Conservation (phyloP, 768 basidiomycete genomes). For the Boletus pseudo-olivaceus region DNA sequence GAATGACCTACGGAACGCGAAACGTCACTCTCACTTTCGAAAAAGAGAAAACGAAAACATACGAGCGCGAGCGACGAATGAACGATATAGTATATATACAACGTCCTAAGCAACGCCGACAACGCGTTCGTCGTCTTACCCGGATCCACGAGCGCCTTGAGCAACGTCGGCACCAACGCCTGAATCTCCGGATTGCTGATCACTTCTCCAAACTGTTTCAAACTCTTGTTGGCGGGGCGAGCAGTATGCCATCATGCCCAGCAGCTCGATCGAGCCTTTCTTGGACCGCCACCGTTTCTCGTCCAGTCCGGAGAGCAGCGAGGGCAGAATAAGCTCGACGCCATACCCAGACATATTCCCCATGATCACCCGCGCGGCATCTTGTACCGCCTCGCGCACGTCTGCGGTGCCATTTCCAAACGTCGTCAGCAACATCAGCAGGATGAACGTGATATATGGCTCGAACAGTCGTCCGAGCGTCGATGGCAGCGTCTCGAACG, state of each 20-base stretch:
- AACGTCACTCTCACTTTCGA: background rate
- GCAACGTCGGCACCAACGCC: constrained; percentile 78
- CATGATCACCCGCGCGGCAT: constrained; percentile 94
- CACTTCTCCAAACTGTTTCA: constrained; percentile 98
- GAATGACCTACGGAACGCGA: constrained; percentile 64
- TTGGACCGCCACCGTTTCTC: constrained; percentile 99
- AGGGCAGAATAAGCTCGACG: constrained; percentile 91
- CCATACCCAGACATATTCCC: constrained; percentile 91
- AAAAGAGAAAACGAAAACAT: constrained; percentile 3
- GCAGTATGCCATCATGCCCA: constrained; percentile 99
- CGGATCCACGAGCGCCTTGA: constrained; percentile 95
- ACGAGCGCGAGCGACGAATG: constrained; percentile 93
- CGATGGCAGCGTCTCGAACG: constrained; percentile 85
- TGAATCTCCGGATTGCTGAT: constrained; percentile 98
- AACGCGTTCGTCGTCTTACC: constrained; percentile 85
- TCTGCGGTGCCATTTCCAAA: constrained; percentile 87
- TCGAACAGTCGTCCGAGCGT: constrained; percentile 90
- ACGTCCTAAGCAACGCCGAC: constrained; percentile 83
- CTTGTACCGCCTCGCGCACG: constrained; percentile 91
- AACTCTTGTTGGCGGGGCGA: constrained; percentile 92
- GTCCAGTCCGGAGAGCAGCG: constrained; percentile 84
- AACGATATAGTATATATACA: constrained; percentile 98
- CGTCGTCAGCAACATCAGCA: constrained; percentile 76
- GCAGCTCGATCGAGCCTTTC: constrained; percentile 92
- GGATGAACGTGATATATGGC: constrained; percentile 81